phyloP scores from a whole-genome alignment of 768 basidiomycete genomes.

The Pleurotus giganteus region DNA sequence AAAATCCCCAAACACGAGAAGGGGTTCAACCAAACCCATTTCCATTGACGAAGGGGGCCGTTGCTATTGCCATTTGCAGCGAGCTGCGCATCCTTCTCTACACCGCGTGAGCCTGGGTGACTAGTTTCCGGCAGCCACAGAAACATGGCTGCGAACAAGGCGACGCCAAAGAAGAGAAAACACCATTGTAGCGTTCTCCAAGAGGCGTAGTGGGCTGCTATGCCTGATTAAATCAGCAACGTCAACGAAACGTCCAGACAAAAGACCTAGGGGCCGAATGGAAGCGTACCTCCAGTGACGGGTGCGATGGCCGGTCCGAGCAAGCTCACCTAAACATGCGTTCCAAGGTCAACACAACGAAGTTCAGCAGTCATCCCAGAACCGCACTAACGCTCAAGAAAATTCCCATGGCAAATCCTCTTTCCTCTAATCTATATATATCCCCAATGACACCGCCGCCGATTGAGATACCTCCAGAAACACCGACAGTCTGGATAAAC shows the following conservation, averaged over 20 bases:
- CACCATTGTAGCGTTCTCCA: slow-evolving; percentile 60
- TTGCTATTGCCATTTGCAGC: slow-evolving; percentile 11
- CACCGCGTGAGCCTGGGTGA: slow-evolving; percentile 54
- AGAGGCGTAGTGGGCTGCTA: slow-evolving; percentile 56
- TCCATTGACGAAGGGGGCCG: slow-evolving; percentile 9
- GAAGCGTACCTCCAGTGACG: slow-evolving; percentile 44
- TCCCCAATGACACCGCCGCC: slow-evolving; percentile 64
- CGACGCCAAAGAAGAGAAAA: slow-evolving; percentile 38
- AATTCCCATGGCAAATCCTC: slow-evolving; percentile 57
- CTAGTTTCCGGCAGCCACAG: slow-evolving; percentile 63
- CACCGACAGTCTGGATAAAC: slow-evolving; percentile 66
- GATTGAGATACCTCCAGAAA: slow-evolving; percentile 50
- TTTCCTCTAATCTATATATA: slow-evolving; percentile 62
- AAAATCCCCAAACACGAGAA: slow-evolving; percentile 48
- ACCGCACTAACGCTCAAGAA: slow-evolving; percentile 49
- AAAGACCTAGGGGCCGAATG: background rate
- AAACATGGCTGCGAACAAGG: slow-evolving; percentile 36
- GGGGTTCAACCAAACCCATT: slow-evolving; percentile 57
- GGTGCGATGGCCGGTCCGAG: slow-evolving; percentile 65
- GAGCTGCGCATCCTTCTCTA: slow-evolving; percentile 39
- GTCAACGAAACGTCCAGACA: background rate
- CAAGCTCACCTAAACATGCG: slow-evolving; percentile 39
- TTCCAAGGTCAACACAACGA: background rate
- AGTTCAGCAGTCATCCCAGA: background rate
- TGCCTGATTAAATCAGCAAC: slow-evolving; percentile 29